A percentile compares a stretch with the other conserved stretches of the same genome.
These are phyloP conservation scores for Pisolithus orientalis DNA, from an alignment of 768 basidiomycete genomes.

Conservation along the genomic window DNA sequence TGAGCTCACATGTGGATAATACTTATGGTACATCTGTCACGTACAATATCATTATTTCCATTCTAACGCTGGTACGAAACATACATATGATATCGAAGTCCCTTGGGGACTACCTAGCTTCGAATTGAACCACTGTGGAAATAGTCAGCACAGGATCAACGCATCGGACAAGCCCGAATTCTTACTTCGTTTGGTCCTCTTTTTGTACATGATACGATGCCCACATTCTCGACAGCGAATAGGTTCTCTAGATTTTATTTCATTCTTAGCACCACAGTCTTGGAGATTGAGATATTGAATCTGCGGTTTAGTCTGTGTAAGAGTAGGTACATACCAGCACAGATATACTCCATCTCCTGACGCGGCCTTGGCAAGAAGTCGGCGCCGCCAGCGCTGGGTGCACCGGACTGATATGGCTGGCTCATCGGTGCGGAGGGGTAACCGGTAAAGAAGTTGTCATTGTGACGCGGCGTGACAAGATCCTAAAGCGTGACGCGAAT, in stretches of 20 bases:
- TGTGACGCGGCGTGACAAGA: conserved; percentile 10
- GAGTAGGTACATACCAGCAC: conserved; percentile 54
- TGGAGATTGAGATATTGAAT: conserved; percentile 9
- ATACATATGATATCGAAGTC: conserved; percentile 1
- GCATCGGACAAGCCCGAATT: conserved; percentile 2
- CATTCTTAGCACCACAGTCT: conserved; percentile 93
- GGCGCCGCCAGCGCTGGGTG: conserved; percentile 26
- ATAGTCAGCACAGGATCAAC: background rate
- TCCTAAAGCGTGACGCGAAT: too few relatives aligned
- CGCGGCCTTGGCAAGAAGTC: conserved; percentile 35
- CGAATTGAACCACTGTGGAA: conserved; percentile 28
- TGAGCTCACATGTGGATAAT: conserved; percentile 13
- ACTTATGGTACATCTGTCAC: background rate
- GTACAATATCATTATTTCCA: background rate
- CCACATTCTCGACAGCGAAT: conserved; percentile 96
- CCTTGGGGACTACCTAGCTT: conserved; percentile 20
- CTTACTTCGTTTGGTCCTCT: conserved; percentile 89
- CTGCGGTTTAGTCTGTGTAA: background rate
- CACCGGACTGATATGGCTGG: conserved; percentile 31
- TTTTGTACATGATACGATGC: conserved; percentile 99
- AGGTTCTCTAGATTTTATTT: conserved; percentile 85
- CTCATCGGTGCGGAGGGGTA: conserved; percentile 28
- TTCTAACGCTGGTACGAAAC: background rate
- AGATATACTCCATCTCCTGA: conserved; percentile 78
- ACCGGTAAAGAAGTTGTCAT: conserved; percentile 8